These are phyloP conservation scores for Firmiana major DNA, from an alignment of 345 rosid genomes.

Conservation along the genomic window DNA sequence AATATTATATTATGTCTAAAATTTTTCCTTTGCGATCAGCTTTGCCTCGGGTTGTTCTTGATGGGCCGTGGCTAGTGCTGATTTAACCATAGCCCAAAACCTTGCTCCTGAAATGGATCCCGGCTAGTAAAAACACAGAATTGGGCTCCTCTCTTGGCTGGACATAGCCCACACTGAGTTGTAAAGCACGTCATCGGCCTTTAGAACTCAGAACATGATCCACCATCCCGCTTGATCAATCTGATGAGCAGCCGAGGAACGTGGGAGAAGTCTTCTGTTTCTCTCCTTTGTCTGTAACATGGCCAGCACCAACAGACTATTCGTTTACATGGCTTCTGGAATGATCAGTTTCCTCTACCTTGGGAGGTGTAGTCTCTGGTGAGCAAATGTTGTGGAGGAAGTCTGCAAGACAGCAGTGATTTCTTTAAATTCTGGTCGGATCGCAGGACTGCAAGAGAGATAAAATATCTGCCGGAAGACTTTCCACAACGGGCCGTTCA, in stretches of 20 bases:
- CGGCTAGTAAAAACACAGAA: too few species aligned
- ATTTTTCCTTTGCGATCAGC: too few species aligned
- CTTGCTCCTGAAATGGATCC: background rate
- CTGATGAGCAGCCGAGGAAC: conserved; percentile 18
- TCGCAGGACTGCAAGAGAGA: conserved; percentile 42
- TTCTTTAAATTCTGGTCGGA: conserved; percentile 54
- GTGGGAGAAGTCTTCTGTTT: background rate
- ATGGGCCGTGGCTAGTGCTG: background rate
- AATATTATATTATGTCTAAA: too few species aligned
- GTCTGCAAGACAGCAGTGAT: conserved; percentile 26
- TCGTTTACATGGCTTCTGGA: background rate
- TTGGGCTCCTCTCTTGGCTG: background rate
- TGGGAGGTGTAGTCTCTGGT: conserved; percentile 17
- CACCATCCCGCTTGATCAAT: background rate
- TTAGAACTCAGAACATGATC: background rate
- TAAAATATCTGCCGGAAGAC: conserved; percentile 32
- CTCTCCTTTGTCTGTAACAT: conserved; percentile 8
- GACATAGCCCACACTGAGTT: background rate
- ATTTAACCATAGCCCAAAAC: background rate
- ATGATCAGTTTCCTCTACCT: background rate
- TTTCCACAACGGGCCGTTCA: conserved; percentile 44
- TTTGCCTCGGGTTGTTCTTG: background rate
- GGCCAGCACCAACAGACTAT: background rate
- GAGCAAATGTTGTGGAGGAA: conserved; percentile 19
- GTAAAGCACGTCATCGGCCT: too few species aligned